Evolutionary conservation across 176 grass and related monocot genomes (phyloP).

Genomic region (Echinochloa phyllopogon): DNA sequence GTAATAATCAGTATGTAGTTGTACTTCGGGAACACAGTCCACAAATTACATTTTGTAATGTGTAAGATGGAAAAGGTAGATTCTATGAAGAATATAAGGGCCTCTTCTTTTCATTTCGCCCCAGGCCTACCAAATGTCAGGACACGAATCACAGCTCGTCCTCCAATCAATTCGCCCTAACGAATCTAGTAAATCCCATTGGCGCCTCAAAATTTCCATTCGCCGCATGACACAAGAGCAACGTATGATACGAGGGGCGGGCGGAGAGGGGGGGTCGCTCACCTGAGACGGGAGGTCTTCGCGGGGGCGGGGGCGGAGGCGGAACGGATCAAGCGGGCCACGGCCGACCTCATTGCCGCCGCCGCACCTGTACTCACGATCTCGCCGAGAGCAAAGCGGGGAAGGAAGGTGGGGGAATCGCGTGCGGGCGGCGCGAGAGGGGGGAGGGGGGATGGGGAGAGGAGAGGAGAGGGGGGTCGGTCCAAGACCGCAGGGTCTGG

Average conservation of each 20-base stretch:
- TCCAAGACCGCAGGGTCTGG: not conserved
- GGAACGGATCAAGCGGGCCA: conserved; percentile 58
- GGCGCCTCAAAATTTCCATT: not conserved
- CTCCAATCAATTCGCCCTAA: not conserved
- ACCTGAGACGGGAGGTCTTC: conserved; percentile 45
- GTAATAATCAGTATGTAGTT: not conserved
- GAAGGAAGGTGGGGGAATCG: not conserved
- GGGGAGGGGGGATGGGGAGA: not conserved
- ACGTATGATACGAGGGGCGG: not conserved
- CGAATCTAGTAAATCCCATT: not conserved
- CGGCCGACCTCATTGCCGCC: conserved; percentile 59
- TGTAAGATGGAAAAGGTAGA: not conserved
- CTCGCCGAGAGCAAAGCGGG: not conserved
- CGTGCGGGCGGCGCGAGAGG: not conserved
- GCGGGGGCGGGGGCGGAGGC: conserved; percentile 42
- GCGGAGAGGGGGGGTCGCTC: not conserved
- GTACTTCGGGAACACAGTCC: not conserved
- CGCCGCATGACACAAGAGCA: not conserved
- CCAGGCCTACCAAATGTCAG: not conserved
- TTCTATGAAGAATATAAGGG: too few relatives aligned
- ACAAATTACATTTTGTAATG: not conserved
- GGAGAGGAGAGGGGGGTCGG: not conserved
- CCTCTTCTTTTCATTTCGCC: not conserved
- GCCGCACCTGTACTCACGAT: not conserved
- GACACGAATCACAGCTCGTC: not conserved